These are phyloP conservation scores for Podospora appendiculata DNA, from an alignment of 495 filamentous ascomycete genomes.

Conservation along the genomic window DNA sequence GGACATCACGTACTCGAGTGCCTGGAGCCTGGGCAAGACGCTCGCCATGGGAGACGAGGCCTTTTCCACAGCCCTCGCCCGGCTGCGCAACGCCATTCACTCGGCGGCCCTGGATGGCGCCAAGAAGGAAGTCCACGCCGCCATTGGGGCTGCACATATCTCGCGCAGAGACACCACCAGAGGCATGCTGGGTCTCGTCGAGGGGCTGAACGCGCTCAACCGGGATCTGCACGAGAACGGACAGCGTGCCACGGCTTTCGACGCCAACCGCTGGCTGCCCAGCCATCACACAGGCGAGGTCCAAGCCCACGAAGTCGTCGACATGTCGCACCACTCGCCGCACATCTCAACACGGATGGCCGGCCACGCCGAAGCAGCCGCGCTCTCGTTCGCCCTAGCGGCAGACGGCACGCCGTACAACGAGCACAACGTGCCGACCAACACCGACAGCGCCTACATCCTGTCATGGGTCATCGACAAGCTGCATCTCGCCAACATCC, in stretches of 20 bases:
- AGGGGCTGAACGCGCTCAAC: neutral
- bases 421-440: slow-evolving; percentile 19
- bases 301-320: neutral
- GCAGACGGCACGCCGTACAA: slow-evolving; percentile 16
- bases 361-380: neutral
- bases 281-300: neutral
- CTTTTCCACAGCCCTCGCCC: slow-evolving; percentile 19
- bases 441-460: slow-evolving; percentile 27
- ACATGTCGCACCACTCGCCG: neutral
- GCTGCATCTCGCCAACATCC: slow-evolving; percentile 29
- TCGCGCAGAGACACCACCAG: neutral
- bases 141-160: neutral
- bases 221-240: neutral
- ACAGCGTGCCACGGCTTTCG: neutral
- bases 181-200: neutral
- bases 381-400: neutral
- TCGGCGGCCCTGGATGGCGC: neutral
- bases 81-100: slow-evolving; percentile 14
- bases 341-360: neutral
- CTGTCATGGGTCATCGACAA: slow-evolving; percentile 30
- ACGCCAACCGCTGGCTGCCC: neutral
- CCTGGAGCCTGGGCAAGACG: slow-evolving; percentile 39
- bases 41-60: slow-evolving; percentile 23
- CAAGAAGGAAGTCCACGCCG: neutral
- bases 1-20: slow-evolving; percentile 39